A percentile compares a stretch with the other conserved stretches of the same genome.
Evolutionary conservation across 169 alveolate species (phyloP).

Genomic region (Plasmodium yoelii): DNA sequence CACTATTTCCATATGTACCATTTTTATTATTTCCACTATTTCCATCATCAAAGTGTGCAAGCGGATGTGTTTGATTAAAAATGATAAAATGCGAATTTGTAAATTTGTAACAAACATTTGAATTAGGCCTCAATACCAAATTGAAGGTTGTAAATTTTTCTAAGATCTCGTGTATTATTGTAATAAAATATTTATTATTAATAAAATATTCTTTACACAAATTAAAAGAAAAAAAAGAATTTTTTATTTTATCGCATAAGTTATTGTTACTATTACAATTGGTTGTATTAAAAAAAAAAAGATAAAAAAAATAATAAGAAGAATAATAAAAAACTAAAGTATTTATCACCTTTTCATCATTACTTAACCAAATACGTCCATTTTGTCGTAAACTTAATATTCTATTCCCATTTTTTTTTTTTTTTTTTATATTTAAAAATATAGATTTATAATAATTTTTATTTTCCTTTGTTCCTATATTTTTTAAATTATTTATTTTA

Average conservation of each 20-base stretch:
- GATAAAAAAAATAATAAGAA: conserved; percentile 48
- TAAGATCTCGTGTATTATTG: conserved; percentile 19
- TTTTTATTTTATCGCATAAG: not conserved
- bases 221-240: not conserved
- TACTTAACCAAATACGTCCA: conserved; percentile 68
- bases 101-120: conserved; percentile 47
- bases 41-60: not conserved
- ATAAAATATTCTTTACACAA: conserved; percentile 27
- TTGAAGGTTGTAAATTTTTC: conserved; percentile 11
- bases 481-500: not conserved
- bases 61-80: conserved; percentile 29
- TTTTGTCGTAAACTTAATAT: conserved; percentile 72
- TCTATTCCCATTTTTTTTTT: conserved; percentile 14
- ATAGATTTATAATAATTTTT: conserved; percentile 51
- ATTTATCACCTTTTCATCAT: conserved; percentile 47
- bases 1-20: too few relatives aligned
- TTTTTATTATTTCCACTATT: too few relatives aligned
- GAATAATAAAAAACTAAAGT: conserved; percentile 62
- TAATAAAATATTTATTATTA: conserved; percentile 25
- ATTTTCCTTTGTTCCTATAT: conserved; percentile 47
- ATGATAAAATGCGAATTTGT: conserved; percentile 19
- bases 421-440: conserved; percentile 29
- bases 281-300: conserved; percentile 28
- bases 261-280: not conserved
- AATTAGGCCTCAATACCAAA: conserved; percentile 36